Conservation (phyloP, 164 flowering plant genomes). For the Vitis rupestris region DNA sequence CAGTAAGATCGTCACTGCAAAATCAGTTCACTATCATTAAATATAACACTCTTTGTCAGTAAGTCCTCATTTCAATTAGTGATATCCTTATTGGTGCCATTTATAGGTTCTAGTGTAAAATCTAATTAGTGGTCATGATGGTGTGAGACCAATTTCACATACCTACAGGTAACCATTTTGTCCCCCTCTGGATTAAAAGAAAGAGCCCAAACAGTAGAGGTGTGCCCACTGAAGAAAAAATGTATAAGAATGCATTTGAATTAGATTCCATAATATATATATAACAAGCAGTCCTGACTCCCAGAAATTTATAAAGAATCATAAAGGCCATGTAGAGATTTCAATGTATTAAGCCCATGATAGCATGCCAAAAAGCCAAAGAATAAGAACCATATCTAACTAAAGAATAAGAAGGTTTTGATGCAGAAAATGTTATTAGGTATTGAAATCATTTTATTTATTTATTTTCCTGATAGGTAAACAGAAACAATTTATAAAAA, state of each 20-base stretch:
- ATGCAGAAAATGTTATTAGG: too few relatives aligned
- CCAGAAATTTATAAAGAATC: neutral
- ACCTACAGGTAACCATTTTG: constrained; percentile 76
- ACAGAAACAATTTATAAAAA: too few relatives aligned
- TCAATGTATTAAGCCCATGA: too few relatives aligned
- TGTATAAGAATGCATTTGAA: neutral
- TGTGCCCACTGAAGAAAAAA: constrained; percentile 53
- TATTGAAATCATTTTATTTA: too few relatives aligned
- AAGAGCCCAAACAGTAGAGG: constrained; percentile 74
- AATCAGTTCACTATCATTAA: constrained; percentile 5
- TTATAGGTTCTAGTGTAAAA: neutral
- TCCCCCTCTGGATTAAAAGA: constrained; percentile 64
- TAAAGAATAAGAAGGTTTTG: too few relatives aligned
- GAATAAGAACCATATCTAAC: too few relatives aligned
- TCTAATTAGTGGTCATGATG: neutral
- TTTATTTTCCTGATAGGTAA: too few relatives aligned
- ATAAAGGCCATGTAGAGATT: neutral
- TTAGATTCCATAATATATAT: neutral
- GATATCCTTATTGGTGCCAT: neutral
- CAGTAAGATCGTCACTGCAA: constrained; percentile 76
- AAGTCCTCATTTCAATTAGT: neutral
- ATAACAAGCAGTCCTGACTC: neutral
- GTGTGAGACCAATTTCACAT: constrained; percentile 9
- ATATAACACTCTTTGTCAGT: neutral
- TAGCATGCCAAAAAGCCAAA: too few relatives aligned